These are phyloP conservation scores for Aspergillus phoenicis DNA, from an alignment of 2,329 filamentous ascomycete genomes.

Conservation along the genomic window DNA sequence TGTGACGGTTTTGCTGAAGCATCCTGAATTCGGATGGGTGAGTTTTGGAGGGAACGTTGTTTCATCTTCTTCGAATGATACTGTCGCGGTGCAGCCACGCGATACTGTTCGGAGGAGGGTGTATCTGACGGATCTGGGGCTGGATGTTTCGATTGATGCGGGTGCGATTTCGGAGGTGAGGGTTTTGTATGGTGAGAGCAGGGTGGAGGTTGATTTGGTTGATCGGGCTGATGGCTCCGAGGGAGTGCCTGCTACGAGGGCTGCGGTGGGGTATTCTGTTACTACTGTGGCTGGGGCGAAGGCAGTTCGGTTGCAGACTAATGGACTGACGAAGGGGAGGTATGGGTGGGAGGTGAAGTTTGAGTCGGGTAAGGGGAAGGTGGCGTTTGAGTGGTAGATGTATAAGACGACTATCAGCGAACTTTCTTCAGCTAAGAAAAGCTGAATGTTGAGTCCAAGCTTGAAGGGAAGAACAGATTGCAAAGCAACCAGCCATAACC, in stretches of 20 bases:
- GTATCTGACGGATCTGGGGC: neutral
- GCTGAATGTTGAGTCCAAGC: too few relatives aligned
- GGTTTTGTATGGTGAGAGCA: neutral
- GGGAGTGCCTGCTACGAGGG: neutral
- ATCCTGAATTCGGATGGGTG: constrained; percentile 50
- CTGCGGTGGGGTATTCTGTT: neutral
- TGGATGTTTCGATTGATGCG: neutral
- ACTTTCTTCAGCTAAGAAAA: too few relatives aligned
- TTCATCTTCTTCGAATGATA: neutral
- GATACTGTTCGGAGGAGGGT: neutral
- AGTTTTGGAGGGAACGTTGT: constrained; percentile 52
- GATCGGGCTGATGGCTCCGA: neutral
- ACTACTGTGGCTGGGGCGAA: neutral
- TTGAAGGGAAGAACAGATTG: too few relatives aligned
- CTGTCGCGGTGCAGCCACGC: neutral
- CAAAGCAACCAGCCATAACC: fast-evolving
- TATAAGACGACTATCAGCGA: too few relatives aligned
- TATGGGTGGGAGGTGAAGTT: neutral
- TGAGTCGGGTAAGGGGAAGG: neutral
- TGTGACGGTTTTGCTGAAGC: constrained; percentile 53
- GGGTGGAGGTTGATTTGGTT: neutral
- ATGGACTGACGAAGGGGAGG: neutral
- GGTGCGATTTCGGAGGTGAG: neutral
- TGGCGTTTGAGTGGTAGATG: neutral
- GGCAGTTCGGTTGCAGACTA: neutral